Evolutionary conservation across 2,329 filamentous ascomycete species (phyloP).

Genomic region (Chalaropsis thielavioides): DNA sequence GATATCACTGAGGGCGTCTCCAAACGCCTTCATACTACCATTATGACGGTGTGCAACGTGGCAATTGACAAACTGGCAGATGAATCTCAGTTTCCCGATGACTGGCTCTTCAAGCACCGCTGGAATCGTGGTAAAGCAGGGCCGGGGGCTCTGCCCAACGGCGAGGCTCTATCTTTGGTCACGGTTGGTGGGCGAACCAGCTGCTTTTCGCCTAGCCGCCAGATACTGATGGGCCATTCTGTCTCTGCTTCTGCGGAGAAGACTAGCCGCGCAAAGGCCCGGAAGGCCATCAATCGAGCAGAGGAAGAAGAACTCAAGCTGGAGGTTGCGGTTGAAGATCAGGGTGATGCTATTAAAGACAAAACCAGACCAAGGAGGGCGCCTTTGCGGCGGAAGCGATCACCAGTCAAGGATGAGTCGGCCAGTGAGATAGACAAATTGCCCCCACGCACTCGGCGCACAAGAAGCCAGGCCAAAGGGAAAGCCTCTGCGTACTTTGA

Average conservation of each 20-base stretch:
- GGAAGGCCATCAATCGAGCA: neutral
- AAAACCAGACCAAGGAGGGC: constrained; percentile 5
- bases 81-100: constrained; percentile 64
- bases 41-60: constrained; percentile 65
- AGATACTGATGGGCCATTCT: constrained; percentile 28
- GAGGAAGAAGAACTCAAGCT: neutral
- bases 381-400: constrained; percentile 17
- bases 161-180: constrained; percentile 70
- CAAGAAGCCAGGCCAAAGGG: neutral
- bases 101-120: constrained; percentile 78
- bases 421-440: constrained; percentile 11
- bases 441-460: neutral
- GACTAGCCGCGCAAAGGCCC: neutral
- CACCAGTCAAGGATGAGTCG: constrained; percentile 23
- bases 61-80: constrained; percentile 70
- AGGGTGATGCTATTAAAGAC: constrained; percentile 2
- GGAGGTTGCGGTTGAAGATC: neutral
- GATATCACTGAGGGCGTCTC: constrained; percentile 61
- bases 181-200: constrained; percentile 87
- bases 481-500: neutral
- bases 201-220: constrained; percentile 69
- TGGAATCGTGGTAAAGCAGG: constrained; percentile 84
- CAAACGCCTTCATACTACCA: constrained; percentile 52
- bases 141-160: constrained; percentile 56
- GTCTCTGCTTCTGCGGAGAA: neutral